Evolutionary conservation across 345 rosid species (phyloP), one percentile per base, ranked within the genome.

Genomic region (Eucalyptus rudis): DNA sequence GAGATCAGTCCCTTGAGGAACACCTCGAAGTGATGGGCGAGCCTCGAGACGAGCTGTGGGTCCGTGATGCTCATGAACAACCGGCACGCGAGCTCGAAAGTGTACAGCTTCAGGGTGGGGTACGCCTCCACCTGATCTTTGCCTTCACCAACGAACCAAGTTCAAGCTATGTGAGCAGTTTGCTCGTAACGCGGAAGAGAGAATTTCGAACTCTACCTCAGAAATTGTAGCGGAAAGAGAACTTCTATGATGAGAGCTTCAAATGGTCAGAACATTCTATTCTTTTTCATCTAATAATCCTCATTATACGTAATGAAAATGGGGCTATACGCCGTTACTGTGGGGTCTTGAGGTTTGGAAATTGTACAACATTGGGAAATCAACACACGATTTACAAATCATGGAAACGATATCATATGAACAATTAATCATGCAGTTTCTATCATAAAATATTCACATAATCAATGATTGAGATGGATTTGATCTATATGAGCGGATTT

Each of bases 51-150:
- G 11, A 68, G 71, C 13, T n/a, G 31, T 2, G 90, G 91, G 58
- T 92, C 93, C 8, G 87, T 62, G 58, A 92, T 88, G 88, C 90
- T 90, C 90, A 89, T 87, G 87, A 92, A 88, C 4, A 92, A 51
- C 20, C 87, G 81, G 44, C 92, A 92, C 5, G 91, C 91, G 80
- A 92, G 47, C 86, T 88, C 92, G n/a, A 92, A 92, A 15, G 92
- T 88, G 88, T 90, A 90, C 16, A 56, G 19, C 56, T 90, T 90
- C 19, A 90, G 33, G 25, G 89, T 40, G 15, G 89, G 90, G 44
- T 90, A 50, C 14, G 87, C 91, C 47, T 40, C 66, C 88, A 91
- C 86, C 80, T 89, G 90, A 86, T 59, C 86, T 87, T 90, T 88
- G 49, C 90, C 91, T 91, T 86, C 89, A 89, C 56, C 56, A 59